Evolutionary conservation across 768 basidiomycete genomes (phyloP).

Genomic region (Kwoniella heveanensis): DNA sequence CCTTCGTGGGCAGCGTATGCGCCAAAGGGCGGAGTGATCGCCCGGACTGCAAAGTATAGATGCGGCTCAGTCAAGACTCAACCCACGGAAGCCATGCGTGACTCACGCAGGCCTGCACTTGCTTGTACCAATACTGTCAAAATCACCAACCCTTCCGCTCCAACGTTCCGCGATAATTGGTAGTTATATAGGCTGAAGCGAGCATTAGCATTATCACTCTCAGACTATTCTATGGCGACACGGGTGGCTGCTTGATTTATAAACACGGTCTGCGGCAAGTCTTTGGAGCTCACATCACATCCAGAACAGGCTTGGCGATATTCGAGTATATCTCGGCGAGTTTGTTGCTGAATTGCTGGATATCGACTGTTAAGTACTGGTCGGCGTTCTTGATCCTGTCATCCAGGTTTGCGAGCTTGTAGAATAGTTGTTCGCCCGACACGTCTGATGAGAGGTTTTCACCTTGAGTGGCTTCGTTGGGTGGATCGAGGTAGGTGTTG

Average conservation of each 20-base stretch:
- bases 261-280: too few relatives aligned
- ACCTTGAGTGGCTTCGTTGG: not conserved
- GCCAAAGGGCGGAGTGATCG: conserved; percentile 87
- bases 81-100: not conserved
- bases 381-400: conserved; percentile 95
- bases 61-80: not conserved
- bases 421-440: conserved; percentile 80
- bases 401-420: conserved; percentile 92
- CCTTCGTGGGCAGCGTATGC: conserved; percentile 73
- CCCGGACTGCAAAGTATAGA: conserved; percentile 68
- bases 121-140: conserved; percentile 82
- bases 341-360: conserved; percentile 85
- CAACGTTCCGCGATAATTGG: conserved; percentile 88
- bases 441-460: conserved; percentile 58
- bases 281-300: conserved; percentile 60
- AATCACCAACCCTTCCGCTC: conserved; percentile 83
- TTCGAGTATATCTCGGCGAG: conserved; percentile 90
- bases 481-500: conserved; percentile 70
- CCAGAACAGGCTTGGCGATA: conserved; percentile 87
- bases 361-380: conserved; percentile 92
- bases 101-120: conserved; percentile 76
- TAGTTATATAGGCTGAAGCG: conserved; percentile 85
- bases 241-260: too few relatives aligned
- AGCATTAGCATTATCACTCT: not conserved
- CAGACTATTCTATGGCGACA: too few relatives aligned